Evolutionary conservation across 805 yeast genomes (phyloP).

Genomic region (Metschnikowia continentalis): DNA sequence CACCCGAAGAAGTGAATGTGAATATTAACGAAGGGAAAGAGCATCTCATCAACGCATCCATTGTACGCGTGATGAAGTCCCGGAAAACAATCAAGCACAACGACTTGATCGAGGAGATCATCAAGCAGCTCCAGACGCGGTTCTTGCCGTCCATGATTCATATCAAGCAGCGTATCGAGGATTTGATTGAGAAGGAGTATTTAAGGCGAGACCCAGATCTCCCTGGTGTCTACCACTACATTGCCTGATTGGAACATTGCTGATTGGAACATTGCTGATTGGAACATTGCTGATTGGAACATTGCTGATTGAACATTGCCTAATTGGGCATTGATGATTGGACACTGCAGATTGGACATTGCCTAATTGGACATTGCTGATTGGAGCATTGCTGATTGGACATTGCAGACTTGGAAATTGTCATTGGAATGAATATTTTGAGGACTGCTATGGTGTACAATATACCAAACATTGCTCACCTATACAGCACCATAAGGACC

Average conservation of each 20-base stretch:
- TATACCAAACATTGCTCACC: background rate
- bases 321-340: too few relatives aligned
- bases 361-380: conserved; percentile 51
- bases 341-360: conserved; percentile 32
- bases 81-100: conserved; percentile 58
- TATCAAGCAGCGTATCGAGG: conserved; percentile 71
- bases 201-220: conserved; percentile 65
- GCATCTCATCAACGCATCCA: conserved; percentile 74
- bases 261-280: background rate
- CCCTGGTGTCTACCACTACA: conserved; percentile 57
- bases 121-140: conserved; percentile 53
- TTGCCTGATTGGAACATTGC: conserved; percentile 42
- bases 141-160: conserved; percentile 66
- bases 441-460: background rate
- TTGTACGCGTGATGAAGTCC: conserved; percentile 84
- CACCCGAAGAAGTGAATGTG: conserved; percentile 52
- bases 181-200: conserved; percentile 76
- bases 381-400: background rate
- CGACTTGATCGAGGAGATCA: conserved; percentile 62
- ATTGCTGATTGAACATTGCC: too few relatives aligned
- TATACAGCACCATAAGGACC: too few relatives aligned
- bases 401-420: too few relatives aligned
- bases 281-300: background rate
- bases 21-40: conserved; percentile 59
- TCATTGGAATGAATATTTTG: too few relatives aligned